Percentiles rank a stretch among this genome's conserved stretches.
phyloP scores from a whole-genome alignment of 345 rosid species.

The Brassica nigra region DNA sequence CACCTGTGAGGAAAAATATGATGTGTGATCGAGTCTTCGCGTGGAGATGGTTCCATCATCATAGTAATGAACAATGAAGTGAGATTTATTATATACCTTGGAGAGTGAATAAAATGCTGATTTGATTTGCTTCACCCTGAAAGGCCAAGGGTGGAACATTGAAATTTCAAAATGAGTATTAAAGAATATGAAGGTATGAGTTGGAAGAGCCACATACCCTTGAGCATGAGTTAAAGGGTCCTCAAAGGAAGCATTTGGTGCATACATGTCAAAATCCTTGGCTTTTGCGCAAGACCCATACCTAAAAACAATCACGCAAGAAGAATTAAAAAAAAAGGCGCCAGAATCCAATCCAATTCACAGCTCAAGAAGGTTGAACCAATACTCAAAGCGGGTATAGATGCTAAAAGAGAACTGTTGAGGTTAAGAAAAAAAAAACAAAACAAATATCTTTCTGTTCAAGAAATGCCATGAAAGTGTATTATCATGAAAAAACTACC shows the following conservation, averaged over 20 bases:
- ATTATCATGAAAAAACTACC: background rate
- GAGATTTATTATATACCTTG: conserved; percentile 47
- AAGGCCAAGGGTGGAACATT: too few relatives aligned
- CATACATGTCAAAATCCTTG: conserved; percentile 76
- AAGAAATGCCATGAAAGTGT: background rate
- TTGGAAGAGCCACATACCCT: conserved; percentile 52
- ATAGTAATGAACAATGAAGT: background rate
- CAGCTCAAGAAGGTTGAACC: background rate
- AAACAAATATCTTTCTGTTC: background rate
- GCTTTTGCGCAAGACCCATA: conserved; percentile 70
- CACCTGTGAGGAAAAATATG: conserved; percentile 46
- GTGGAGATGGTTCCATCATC: background rate
- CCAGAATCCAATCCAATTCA: background rate
- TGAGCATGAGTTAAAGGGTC: conserved; percentile 91
- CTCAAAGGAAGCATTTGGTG: conserved; percentile 79
- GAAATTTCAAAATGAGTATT: too few relatives aligned
- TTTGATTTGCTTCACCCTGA: conserved; percentile 87
- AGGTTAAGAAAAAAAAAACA: background rate
- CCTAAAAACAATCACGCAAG: conserved; percentile 44
- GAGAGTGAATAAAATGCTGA: conserved; percentile 86
- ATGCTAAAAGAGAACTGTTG: background rate
- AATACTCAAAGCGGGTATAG: background rate
- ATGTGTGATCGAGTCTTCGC: background rate
- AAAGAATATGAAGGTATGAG: background rate
- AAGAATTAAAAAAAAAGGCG: background rate